Conservation (phyloP, 305 asterid species). For the Lippia alba region DNA sequence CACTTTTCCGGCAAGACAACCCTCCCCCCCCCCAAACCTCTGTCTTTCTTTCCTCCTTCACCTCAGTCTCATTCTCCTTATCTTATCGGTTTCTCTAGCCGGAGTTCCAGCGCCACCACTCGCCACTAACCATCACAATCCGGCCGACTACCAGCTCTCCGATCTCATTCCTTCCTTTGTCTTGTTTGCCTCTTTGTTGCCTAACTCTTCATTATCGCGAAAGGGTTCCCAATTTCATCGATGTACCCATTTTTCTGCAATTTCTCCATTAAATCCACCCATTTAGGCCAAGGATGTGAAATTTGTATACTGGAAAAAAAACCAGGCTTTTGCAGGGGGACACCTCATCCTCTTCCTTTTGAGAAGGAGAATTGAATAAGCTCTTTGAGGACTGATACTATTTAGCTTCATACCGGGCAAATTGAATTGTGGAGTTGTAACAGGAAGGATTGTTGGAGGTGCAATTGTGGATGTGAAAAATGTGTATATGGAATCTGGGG, state of each 20-base stretch:
- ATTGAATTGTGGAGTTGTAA: constrained; percentile 67
- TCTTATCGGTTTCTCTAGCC: too few species aligned
- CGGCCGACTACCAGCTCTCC: too few species aligned
- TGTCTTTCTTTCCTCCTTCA: too few species aligned
- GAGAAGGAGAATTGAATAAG: constrained; percentile 31
- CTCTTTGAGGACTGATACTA: constrained; percentile 39
- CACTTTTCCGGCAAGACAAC: too few species aligned
- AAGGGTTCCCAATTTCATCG: constrained; percentile 68
- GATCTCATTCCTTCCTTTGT: too few species aligned
- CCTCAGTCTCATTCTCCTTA: too few species aligned
- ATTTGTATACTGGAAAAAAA: constrained; percentile 34
- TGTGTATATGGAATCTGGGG: constrained; percentile 33
- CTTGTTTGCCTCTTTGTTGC: constrained; percentile 62
- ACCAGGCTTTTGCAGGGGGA: constrained; percentile 9
- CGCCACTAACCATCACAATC: too few species aligned
- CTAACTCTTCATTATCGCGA: constrained; percentile 46
- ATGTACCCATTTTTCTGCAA: constrained; percentile 65
- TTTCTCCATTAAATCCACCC: constrained; percentile 71
- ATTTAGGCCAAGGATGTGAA: constrained; percentile 86
- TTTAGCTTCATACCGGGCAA: constrained; percentile 61
- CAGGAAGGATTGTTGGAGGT: constrained; percentile 34
- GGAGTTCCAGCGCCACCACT: too few species aligned
- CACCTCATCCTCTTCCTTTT: constrained; percentile 38
- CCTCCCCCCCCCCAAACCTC: too few species aligned
- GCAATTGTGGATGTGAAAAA: constrained; percentile 40